These are phyloP conservation scores for Microbotryomycetes sp. DNA, from an alignment of 1,284 basidiomycete genomes.

Conservation along the genomic window DNA sequence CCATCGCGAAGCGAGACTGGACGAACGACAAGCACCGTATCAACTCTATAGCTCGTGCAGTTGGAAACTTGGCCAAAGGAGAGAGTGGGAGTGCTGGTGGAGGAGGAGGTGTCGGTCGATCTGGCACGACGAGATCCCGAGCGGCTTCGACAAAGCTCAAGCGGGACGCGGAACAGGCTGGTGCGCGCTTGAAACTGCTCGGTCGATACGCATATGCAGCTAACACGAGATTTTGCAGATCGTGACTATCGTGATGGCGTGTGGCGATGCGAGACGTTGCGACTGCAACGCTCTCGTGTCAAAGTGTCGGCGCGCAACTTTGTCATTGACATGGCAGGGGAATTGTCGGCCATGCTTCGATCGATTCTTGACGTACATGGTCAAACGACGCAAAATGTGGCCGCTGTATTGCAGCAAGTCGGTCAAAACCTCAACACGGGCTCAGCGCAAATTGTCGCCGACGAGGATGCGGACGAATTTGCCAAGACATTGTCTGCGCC, in stretches of 20 bases:
- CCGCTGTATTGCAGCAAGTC: not conserved
- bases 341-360: constrained; percentile 23
- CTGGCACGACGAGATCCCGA: not conserved
- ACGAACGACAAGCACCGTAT: constrained; percentile 27
- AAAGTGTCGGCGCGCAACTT: constrained; percentile 20
- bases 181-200: constrained; percentile 52
- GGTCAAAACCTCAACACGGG: constrained; percentile 1
- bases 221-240: constrained; percentile 50
- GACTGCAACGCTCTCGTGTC: constrained; percentile 44
- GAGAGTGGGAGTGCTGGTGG: constrained; percentile 2
- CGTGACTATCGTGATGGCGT: constrained; percentile 86
- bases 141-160: constrained; percentile 53
- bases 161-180: constrained; percentile 85
- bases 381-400: constrained; percentile 13
- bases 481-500: constrained; percentile 39
- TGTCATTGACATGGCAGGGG: constrained; percentile 26
- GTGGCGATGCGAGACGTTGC: constrained; percentile 87
- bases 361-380: constrained; percentile 19
- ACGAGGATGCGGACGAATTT: constrained; percentile 11
- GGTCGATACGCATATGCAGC: too few relatives aligned
- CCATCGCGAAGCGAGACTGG: constrained; percentile 29
- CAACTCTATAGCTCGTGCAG: constrained; percentile 27
- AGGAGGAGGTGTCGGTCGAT: not conserved
- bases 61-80: constrained; percentile 23
- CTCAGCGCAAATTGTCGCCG: not conserved